Evolutionary conservation across 148 eudicot species (phyloP).

Genomic region (Vaccinium macrocarpon): DNA sequence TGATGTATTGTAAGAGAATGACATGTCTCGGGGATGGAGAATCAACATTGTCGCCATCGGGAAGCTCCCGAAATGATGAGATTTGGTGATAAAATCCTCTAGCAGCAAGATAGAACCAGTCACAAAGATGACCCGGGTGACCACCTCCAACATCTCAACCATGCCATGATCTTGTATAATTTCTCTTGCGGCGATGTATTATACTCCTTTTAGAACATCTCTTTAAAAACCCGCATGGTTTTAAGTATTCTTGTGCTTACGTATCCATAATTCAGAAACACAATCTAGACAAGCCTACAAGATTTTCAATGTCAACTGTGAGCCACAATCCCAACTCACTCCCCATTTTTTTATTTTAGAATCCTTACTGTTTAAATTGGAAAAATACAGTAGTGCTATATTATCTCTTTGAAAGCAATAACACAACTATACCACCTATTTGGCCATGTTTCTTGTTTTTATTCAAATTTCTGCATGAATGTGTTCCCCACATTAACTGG

Average conservation of each 20-base stretch:
- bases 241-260: not conserved
- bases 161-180: not conserved
- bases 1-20: too few species aligned
- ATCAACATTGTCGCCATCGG: not conserved
- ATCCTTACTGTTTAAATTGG: constrained; percentile 19
- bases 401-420: constrained; percentile 8
- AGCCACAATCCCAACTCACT: constrained; percentile 18
- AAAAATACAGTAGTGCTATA: constrained; percentile 10
- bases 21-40: too few species aligned
- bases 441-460: constrained; percentile 11
- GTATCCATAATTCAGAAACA: constrained; percentile 18
- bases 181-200: not conserved
- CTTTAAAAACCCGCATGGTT: not conserved
- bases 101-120: not conserved
- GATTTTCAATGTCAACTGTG: constrained; percentile 10
- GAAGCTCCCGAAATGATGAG: not conserved
- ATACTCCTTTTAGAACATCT: not conserved
- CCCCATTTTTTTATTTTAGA: too few species aligned
- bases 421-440: constrained; percentile 2
- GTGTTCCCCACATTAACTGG: constrained; percentile 46
- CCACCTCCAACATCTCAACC: not conserved
- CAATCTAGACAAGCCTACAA: constrained; percentile 29
- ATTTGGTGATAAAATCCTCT: not conserved
- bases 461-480: constrained; percentile 40
- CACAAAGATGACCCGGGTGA: not conserved